Conservation (phyloP, 441 rosid species). For the Populus trichocarpa region DNA sequence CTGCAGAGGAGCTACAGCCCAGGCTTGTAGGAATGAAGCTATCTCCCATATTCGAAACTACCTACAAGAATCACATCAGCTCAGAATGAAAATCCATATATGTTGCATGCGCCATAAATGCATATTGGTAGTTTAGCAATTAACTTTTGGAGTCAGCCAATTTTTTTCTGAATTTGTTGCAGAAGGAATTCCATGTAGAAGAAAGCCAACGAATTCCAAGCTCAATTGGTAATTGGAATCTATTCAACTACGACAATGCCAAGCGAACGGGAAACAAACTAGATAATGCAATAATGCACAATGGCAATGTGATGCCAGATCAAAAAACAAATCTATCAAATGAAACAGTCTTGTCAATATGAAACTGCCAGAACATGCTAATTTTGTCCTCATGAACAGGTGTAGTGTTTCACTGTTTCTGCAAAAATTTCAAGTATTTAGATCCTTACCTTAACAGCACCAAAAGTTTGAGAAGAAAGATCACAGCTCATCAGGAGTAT, state of each 20-base stretch:
- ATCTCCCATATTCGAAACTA: slow-evolving; percentile 45
- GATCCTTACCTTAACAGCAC: slow-evolving; percentile 54
- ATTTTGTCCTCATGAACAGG: neutral
- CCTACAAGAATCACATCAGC: slow-evolving; percentile 36
- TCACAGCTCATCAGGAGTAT: slow-evolving; percentile 58
- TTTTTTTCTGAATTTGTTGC: neutral
- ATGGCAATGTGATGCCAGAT: neutral
- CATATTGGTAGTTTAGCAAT: neutral
- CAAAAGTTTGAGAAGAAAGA: slow-evolving; percentile 47
- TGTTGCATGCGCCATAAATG: neutral
- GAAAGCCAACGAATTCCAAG: neutral
- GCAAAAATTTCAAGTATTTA: neutral
- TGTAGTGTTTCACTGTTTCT: neutral
- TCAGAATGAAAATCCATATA: neutral
- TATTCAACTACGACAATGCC: neutral
- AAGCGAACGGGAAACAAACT: neutral
- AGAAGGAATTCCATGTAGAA: neutral
- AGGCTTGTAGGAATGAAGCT: slow-evolving; percentile 75
- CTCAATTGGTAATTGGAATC: neutral
- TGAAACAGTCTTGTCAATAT: neutral
- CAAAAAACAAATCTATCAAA: neutral
- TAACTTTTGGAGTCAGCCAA: neutral
- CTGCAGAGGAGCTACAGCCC: slow-evolving; percentile 38
- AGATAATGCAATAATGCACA: neutral
- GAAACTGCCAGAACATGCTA: neutral